These are phyloP conservation scores for Termitomyces sp. DNA, from an alignment of 768 basidiomycete species.

Conservation along the genomic window DNA sequence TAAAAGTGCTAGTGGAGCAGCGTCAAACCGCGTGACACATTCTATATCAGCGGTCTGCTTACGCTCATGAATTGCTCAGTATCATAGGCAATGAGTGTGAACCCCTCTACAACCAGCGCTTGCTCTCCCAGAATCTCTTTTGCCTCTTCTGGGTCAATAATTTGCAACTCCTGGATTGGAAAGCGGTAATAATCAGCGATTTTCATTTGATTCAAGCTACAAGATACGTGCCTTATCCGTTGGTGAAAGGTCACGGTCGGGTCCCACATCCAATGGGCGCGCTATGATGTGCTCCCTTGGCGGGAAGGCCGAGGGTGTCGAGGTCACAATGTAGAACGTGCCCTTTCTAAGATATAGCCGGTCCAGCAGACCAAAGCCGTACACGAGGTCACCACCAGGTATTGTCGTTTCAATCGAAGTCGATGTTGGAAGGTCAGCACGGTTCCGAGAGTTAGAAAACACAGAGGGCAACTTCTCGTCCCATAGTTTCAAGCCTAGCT, in stretches of 20 bases:
- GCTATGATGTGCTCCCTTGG: slow-evolving; percentile 38
- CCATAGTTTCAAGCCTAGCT: neutral
- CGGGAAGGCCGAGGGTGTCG: slow-evolving; percentile 35
- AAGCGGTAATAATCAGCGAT: neutral
- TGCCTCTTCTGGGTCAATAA: slow-evolving; percentile 14
- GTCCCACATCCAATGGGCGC: slow-evolving; percentile 19
- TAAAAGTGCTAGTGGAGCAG: slow-evolving; percentile 16
- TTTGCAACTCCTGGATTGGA: slow-evolving; percentile 13
- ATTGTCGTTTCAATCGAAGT: slow-evolving; percentile 21
- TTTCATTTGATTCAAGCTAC: neutral
- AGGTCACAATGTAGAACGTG: slow-evolving; percentile 64
- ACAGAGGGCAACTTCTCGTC: neutral
- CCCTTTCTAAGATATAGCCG: slow-evolving; percentile 74
- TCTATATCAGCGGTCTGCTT: neutral
- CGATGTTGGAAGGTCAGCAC: neutral
- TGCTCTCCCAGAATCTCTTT: slow-evolving; percentile 12
- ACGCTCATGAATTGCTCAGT: slow-evolving; percentile 21
- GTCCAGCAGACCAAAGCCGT: slow-evolving; percentile 73
- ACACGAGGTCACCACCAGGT: slow-evolving; percentile 34
- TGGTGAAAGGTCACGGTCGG: slow-evolving; percentile 20
- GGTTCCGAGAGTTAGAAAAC: neutral
- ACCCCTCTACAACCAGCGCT: slow-evolving; percentile 13
- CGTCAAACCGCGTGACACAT: neutral
- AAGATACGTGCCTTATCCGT: slow-evolving; percentile 22
- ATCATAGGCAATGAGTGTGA: slow-evolving; percentile 18